A percentile compares a stretch with the other conserved stretches of the same genome.
Conservation (phyloP, 495 filamentous ascomycete species). For the Hypoxylon perforatum region DNA sequence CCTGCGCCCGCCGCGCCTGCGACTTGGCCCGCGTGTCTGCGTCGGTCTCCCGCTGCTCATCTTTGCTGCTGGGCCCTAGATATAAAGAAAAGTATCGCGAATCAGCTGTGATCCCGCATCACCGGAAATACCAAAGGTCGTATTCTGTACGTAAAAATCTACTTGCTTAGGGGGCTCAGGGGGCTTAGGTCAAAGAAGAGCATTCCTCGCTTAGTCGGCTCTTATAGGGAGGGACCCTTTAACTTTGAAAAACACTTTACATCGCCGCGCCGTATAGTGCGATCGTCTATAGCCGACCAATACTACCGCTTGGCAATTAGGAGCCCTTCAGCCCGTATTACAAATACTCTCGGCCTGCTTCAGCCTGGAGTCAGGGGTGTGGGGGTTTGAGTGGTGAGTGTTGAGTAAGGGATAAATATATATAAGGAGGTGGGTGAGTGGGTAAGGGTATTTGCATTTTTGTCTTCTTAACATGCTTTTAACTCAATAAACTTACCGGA, state of each 20-base stretch:
- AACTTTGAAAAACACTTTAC: neutral
- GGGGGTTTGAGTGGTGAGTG: too few species aligned
- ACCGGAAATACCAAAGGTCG: neutral
- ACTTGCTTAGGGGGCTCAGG: neutral
- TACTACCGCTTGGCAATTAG: slow-evolving; percentile 17
- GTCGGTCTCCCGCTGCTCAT: slow-evolving; percentile 10
- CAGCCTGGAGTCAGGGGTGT: slow-evolving; percentile 12
- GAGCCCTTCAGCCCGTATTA: slow-evolving; percentile 34
- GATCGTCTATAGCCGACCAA: slow-evolving; percentile 19
- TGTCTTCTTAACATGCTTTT: neutral
- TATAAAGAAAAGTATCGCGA: slow-evolving; percentile 10
- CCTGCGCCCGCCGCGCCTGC: slow-evolving; percentile 58
- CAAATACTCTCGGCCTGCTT: slow-evolving; percentile 20
- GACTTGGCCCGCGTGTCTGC: slow-evolving; percentile 43
- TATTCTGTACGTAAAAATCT: too few species aligned
- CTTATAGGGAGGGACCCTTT: neutral
- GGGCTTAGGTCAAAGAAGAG: too few species aligned
- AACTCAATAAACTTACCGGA: slow-evolving; percentile 39
- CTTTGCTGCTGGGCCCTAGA: slow-evolving; percentile 24
- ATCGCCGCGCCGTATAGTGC: slow-evolving; percentile 6
- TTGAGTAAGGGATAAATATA: neutral
- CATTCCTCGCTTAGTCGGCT: slow-evolving; percentile 2
- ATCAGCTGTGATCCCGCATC: slow-evolving; percentile 23
- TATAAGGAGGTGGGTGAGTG: neutral
- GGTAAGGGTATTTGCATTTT: neutral